Evolutionary conservation across 805 yeast genomes (phyloP).

Genomic region (Candida piceae): DNA sequence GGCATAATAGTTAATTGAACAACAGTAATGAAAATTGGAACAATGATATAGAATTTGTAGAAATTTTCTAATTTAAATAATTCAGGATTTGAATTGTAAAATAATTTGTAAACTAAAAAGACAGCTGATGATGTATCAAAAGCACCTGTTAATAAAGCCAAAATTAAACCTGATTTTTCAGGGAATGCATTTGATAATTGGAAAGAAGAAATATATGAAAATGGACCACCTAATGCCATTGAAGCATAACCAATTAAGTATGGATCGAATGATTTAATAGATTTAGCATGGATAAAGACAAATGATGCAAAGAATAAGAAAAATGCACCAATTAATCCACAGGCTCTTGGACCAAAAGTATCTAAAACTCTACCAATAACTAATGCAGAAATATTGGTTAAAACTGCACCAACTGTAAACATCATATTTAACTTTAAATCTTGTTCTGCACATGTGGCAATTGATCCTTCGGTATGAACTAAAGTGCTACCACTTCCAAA

Average conservation of each 20-base stretch:
- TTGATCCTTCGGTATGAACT: slow-evolving; percentile 20
- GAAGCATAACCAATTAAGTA: slow-evolving; percentile 46
- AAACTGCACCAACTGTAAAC: slow-evolving; percentile 54
- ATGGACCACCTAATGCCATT: slow-evolving; percentile 57
- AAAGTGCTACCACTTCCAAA: slow-evolving; percentile 4
- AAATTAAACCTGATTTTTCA: slow-evolving; percentile 43
- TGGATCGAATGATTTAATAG: slow-evolving; percentile 38
- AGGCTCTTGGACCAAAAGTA: slow-evolving; percentile 45
- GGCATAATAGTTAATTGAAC: slow-evolving; percentile 47
- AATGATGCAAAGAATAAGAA: slow-evolving; percentile 42
- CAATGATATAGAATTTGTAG: slow-evolving; percentile 42
- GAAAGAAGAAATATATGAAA: slow-evolving; percentile 50
- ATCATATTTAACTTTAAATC: slow-evolving; percentile 53
- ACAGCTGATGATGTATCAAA: slow-evolving; percentile 56
- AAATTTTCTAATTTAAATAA: slow-evolving; percentile 38
- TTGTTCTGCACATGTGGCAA: slow-evolving; percentile 45
- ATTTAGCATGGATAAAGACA: slow-evolving; percentile 38
- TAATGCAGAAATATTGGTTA: slow-evolving; percentile 51
- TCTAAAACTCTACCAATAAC: slow-evolving; percentile 47
- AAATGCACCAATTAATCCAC: slow-evolving; percentile 48
- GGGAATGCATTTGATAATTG: slow-evolving; percentile 57
- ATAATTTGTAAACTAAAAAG: slow-evolving; percentile 41
- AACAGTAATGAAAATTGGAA: slow-evolving; percentile 44
- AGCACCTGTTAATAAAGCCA: slow-evolving; percentile 54
- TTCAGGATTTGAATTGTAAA: slow-evolving; percentile 31